A percentile compares a stretch with the other conserved stretches of the same genome.
These are phyloP conservation scores for Hypoxylon sp. DNA, from an alignment of 2,329 filamentous ascomycete species.

Conservation along the genomic window DNA sequence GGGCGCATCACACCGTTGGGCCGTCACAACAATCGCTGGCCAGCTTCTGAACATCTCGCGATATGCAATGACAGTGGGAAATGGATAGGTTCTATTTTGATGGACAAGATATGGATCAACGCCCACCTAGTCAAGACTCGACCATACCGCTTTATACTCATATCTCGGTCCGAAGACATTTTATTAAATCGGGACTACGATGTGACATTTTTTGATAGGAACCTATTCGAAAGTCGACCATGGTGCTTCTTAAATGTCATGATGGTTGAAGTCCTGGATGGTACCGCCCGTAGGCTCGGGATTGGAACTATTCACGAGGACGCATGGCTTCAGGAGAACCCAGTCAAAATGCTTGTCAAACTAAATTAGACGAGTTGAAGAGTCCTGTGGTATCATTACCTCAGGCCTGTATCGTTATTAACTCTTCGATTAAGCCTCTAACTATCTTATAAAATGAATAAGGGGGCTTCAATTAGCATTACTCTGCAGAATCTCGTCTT, in stretches of 20 bases:
- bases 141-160: constrained; percentile 22
- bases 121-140: background rate
- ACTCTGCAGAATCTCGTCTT: constrained; percentile 11
- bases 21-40: background rate
- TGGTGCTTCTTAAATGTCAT: constrained; percentile 33
- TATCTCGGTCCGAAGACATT: constrained; percentile 24
- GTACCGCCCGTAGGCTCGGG: constrained; percentile 6
- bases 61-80: background rate
- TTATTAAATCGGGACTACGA: background rate
- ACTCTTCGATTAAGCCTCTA: background rate
- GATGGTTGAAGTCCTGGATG: constrained; percentile 10
- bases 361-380: background rate
- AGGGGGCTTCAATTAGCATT: constrained; percentile 27
- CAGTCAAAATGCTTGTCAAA: constrained; percentile 13
- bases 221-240: constrained; percentile 13
- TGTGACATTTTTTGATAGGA: constrained; percentile 3
- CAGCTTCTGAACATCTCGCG: constrained; percentile 4
- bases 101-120: constrained; percentile 17
- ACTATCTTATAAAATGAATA: background rate
- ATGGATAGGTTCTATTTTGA: constrained; percentile 25
- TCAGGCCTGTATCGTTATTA: background rate
- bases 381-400: background rate
- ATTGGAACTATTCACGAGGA: constrained; percentile 18
- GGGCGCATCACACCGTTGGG: constrained; percentile 4
- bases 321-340: constrained; percentile 21